These are phyloP conservation scores for Clavariopsis aquatica DNA, from an alignment of 495 filamentous ascomycete species.

Conservation along the genomic window DNA sequence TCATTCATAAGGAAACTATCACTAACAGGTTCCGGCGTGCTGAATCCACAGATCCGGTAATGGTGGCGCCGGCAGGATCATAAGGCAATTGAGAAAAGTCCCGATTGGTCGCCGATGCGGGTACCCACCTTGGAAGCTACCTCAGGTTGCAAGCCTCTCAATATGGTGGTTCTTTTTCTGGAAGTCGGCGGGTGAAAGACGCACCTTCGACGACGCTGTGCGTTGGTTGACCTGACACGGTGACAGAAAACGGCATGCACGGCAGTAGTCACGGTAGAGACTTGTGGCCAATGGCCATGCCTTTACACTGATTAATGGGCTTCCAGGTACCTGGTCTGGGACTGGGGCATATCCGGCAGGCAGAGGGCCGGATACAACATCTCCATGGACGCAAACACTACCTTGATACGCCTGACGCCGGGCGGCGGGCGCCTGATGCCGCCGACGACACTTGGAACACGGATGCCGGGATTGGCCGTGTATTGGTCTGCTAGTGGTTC, in stretches of 20 bases:
- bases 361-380: constrained; percentile 1
- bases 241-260: constrained; percentile 41
- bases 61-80: constrained; percentile 15
- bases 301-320: neutral
- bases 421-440: neutral
- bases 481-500: too few relatives aligned
- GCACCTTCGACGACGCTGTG: constrained; percentile 23
- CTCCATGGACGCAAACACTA: constrained; percentile 9
- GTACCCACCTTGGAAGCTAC: constrained; percentile 3
- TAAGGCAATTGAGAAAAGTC: constrained; percentile 27
- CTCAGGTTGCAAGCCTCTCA: neutral
- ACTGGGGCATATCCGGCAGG: neutral
- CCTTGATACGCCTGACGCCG: neutral
- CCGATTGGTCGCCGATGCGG: constrained; percentile 19
- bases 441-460: too few relatives aligned
- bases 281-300: constrained; percentile 29
- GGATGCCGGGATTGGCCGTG: too few relatives aligned
- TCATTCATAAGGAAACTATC: neutral
- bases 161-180: neutral
- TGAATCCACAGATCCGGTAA: constrained; percentile 22
- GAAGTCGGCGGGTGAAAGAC: constrained; percentile 1
- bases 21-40: neutral
- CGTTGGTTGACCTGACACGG: constrained; percentile 20
- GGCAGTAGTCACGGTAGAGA: constrained; percentile 20
- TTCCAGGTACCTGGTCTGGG: constrained; percentile 24